phyloP scores from a whole-genome alignment of 306 rosid species.

The Glycine soja region DNA sequence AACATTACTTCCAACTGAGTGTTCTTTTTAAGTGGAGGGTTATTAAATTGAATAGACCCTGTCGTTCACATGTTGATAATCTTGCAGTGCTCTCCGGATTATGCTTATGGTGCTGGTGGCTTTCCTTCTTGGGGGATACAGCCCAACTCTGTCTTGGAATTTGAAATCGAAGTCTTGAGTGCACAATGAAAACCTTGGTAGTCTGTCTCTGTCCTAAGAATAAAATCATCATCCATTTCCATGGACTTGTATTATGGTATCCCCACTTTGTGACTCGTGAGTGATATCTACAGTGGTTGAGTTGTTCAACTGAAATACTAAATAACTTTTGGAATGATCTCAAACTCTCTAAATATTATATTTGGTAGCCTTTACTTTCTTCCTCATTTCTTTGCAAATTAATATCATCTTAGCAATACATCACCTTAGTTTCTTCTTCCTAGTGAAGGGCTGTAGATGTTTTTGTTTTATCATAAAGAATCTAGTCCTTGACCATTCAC shows the following conservation, averaged over 20 bases:
- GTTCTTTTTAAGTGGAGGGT: neutral
- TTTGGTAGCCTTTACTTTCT: neutral
- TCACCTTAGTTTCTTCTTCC: constrained; percentile 14
- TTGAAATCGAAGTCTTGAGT: constrained; percentile 84
- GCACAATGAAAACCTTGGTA: constrained; percentile 52
- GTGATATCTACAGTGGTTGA: constrained; percentile 25
- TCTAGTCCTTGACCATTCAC: neutral
- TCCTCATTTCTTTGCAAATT: neutral
- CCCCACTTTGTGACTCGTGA: neutral
- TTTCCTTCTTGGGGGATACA: constrained; percentile 93
- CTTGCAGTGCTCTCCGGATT: constrained; percentile 96
- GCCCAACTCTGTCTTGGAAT: constrained; percentile 80
- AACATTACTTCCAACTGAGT: neutral
- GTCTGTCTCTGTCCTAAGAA: constrained; percentile 24
- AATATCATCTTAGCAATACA: constrained; percentile 5
- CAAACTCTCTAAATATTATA: constrained; percentile 1
- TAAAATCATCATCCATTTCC: constrained; percentile 31
- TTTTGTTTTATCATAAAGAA: neutral
- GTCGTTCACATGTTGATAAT: constrained; percentile 26
- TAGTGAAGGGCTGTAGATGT: neutral
- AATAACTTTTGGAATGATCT: constrained; percentile 9
- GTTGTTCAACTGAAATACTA: constrained; percentile 35
- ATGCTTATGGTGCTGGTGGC: constrained; percentile 88
- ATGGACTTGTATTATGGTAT: constrained; percentile 39
- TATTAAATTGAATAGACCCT: neutral